These are phyloP conservation scores for Venturia oleaginea DNA, from an alignment of 2,329 filamentous ascomycete species.

Conservation along the genomic window DNA sequence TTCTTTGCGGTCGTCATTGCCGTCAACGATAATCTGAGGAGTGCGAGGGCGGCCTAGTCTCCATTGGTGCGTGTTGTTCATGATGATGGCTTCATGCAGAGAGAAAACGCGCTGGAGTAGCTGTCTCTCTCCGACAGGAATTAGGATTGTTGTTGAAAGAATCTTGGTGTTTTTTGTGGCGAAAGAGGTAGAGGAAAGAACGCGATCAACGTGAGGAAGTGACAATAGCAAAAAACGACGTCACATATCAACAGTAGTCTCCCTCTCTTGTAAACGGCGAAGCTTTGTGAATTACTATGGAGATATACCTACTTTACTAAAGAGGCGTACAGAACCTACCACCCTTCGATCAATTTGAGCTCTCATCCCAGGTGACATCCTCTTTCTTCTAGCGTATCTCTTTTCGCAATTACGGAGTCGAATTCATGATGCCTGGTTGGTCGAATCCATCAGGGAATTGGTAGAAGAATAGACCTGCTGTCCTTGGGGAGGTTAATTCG, in stretches of 20 bases:
- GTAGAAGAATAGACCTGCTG: too few species aligned
- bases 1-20: not conserved
- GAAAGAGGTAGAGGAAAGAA: not conserved
- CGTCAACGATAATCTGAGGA: not conserved
- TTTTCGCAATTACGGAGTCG: not conserved
- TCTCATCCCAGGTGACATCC: too few species aligned
- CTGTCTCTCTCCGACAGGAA: not conserved
- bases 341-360: too few species aligned
- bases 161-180: not conserved
- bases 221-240: not conserved
- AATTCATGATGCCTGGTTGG: too few species aligned
- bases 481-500: too few species aligned
- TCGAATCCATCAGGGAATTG: too few species aligned
- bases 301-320: not conserved
- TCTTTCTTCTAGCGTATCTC: too few species aligned
- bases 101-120: not conserved
- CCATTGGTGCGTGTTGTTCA: slow-evolving; percentile 6
- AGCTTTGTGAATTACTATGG: not conserved
- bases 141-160: not conserved
- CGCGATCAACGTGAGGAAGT: not conserved
- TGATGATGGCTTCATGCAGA: not conserved
- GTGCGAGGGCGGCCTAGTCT: not conserved
- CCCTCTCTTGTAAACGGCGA: not conserved
- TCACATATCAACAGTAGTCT: not conserved
- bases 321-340: too few species aligned